phyloP scores from a whole-genome alignment of 805 yeast genomes.

The Hanseniaspora pseudoguilliermondii region DNA sequence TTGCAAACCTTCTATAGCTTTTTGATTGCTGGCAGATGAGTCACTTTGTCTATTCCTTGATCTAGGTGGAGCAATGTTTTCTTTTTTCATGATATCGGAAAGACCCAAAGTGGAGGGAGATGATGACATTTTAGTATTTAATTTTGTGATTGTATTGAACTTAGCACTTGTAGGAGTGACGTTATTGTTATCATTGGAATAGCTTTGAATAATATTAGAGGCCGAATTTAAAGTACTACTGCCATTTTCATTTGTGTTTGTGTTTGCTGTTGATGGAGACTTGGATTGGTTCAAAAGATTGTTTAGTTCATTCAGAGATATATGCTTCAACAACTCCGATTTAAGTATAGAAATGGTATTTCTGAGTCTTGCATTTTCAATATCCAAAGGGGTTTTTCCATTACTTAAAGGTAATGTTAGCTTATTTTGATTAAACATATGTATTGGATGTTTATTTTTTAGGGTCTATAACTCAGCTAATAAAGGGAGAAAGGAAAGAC shows the following conservation, averaged over 20 bases:
- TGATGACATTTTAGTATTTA: not conserved
- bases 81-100: not conserved
- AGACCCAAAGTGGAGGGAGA: conserved; percentile 8
- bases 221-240: not conserved
- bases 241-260: not conserved
- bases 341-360: not conserved
- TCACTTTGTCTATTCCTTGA: conserved; percentile 10
- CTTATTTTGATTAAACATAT: not conserved
- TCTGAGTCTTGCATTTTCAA: conserved; percentile 1
- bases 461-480: not conserved
- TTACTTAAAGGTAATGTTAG: not conserved
- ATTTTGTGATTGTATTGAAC: not conserved
- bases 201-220: not conserved
- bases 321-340: conserved; percentile 6
- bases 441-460: not conserved
- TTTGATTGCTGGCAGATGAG: not conserved
- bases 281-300: not conserved
- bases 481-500: not conserved
- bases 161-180: not conserved
- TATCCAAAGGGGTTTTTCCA: not conserved
- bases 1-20: not conserved
- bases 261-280: not conserved
- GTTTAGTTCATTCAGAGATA: conserved; percentile 1
- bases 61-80: conserved; percentile 12
- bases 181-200: not conserved